Conservation (phyloP, 257 asterid species). For the Nicotiana noctiflora region DNA sequence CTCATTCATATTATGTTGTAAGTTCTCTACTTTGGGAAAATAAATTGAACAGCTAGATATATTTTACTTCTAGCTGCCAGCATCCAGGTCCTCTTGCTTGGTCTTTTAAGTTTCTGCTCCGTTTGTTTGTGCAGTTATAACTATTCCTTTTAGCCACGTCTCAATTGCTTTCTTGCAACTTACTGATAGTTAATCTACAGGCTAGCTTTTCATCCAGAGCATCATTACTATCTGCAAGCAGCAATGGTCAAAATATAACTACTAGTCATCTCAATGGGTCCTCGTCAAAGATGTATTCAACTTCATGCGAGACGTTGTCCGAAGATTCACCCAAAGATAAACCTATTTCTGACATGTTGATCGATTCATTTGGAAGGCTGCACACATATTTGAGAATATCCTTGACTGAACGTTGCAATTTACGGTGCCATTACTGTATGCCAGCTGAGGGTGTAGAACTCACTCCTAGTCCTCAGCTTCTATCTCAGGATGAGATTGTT, state of each 20-base stretch:
- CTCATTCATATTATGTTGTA: too few relatives aligned
- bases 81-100: not conserved
- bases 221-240: conserved; percentile 22
- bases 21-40: not conserved
- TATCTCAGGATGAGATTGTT: conserved; percentile 60
- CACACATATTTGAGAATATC: conserved; percentile 93
- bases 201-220: conserved; percentile 21
- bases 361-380: conserved; percentile 84
- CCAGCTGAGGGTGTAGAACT: conserved; percentile 95
- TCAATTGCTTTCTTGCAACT: not conserved
- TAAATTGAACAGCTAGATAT: not conserved
- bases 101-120: not conserved
- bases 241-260: conserved; percentile 17
- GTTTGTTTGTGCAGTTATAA: not conserved
- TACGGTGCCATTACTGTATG: conserved; percentile 96
- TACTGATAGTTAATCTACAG: conserved; percentile 30
- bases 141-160: not conserved
- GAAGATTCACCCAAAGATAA: conserved; percentile 36
- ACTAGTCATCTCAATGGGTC: conserved; percentile 23
- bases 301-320: conserved; percentile 42
- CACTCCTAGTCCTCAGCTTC: conserved; percentile 59
- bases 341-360: conserved; percentile 52
- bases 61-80: not conserved
- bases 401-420: conserved; percentile 86
- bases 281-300: conserved; percentile 27